Percentiles rank a stretch among this genome's conserved stretches.
Conservation (phyloP, 257 asterid species). For the Plantago major region DNA sequence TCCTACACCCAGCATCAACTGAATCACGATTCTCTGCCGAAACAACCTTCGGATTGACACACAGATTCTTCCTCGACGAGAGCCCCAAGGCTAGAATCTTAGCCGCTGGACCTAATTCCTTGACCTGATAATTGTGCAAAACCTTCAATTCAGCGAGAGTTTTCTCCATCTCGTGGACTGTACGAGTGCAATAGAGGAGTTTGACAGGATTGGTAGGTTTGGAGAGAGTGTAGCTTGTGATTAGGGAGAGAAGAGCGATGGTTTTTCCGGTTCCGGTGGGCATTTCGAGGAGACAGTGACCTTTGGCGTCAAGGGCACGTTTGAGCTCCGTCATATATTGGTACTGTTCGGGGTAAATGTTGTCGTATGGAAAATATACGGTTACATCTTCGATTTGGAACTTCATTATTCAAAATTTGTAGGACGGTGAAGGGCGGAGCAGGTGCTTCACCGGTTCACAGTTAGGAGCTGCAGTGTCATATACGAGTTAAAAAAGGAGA, state of each 20-base stretch:
- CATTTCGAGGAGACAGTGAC: constrained; percentile 93
- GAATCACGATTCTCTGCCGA: constrained; percentile 93
- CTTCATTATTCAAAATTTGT: constrained; percentile 40
- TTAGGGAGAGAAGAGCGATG: constrained; percentile 78
- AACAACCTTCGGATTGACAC: constrained; percentile 77
- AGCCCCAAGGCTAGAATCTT: constrained; percentile 74
- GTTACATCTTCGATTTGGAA: constrained; percentile 92
- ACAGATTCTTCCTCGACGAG: constrained; percentile 91
- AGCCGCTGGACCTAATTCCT: constrained; percentile 62
- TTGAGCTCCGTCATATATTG: constrained; percentile 91
- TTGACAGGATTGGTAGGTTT: constrained; percentile 72
- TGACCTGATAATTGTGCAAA: constrained; percentile 69
- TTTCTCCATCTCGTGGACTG: constrained; percentile 99
- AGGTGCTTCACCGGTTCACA: not conserved
- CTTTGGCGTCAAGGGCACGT: constrained; percentile 89
- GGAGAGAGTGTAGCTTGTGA: constrained; percentile 77
- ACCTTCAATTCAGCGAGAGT: constrained; percentile 82
- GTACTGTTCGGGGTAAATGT: constrained; percentile 94
- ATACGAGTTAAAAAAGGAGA: too few species aligned
- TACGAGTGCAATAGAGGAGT: constrained; percentile 87
- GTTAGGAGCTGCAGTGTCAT: too few species aligned
- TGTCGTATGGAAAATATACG: constrained; percentile 85
- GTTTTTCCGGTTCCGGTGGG: constrained; percentile 98
- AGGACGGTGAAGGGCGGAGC: not conserved
- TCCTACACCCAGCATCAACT: constrained; percentile 92